Percentiles rank a stretch among this genome's conserved stretches.
Conservation (phyloP, 257 asterid genomes). For the Capsicum chinense region DNA sequence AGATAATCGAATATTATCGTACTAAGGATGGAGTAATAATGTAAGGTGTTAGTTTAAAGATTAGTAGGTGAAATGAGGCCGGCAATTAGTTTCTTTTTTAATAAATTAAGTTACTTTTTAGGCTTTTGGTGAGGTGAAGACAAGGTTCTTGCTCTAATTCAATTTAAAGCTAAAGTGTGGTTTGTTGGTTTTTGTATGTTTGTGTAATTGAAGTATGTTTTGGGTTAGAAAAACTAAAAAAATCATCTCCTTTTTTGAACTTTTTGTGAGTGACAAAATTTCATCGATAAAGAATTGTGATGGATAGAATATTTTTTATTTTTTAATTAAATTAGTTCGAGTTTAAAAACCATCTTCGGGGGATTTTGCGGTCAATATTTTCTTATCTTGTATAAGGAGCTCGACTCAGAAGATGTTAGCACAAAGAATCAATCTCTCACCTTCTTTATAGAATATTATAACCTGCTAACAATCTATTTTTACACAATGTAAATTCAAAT, state of each 20-base stretch:
- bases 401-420: neutral
- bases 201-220: neutral
- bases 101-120: neutral
- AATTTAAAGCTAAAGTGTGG: slow-evolving; percentile 16
- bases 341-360: too few species aligned
- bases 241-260: neutral
- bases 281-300: too few species aligned
- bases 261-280: neutral
- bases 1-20: neutral
- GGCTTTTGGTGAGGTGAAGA: slow-evolving; percentile 15
- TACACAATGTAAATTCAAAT: neutral
- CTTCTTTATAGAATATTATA: neutral
- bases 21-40: neutral
- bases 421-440: neutral
- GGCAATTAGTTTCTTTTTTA: neutral
- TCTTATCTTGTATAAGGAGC: too few species aligned
- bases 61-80: neutral
- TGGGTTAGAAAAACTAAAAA: neutral
- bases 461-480: too few species aligned
- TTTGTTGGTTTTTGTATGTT: neutral
- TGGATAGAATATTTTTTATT: too few species aligned
- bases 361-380: too few species aligned
- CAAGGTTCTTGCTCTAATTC: neutral
- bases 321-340: too few species aligned
- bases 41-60: neutral